A percentile compares a stretch with the other conserved stretches of the same genome.
These are phyloP conservation scores for Brasilioporus rufonigricans DNA, from an alignment of 768 basidiomycete genomes.

Conservation along the genomic window DNA sequence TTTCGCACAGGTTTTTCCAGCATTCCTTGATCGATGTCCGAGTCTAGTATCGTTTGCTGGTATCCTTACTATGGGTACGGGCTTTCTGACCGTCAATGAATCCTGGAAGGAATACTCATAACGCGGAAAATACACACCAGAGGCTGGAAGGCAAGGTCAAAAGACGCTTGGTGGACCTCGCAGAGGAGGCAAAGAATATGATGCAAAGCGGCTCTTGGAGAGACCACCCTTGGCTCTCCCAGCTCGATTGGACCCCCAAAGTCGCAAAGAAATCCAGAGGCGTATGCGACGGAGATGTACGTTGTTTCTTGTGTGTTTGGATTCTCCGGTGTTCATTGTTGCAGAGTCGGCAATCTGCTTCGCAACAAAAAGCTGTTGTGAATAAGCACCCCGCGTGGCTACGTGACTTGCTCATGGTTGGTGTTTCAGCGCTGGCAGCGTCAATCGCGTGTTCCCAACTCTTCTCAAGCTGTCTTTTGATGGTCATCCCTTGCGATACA, in stretches of 20 bases:
- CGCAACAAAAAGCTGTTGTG: neutral
- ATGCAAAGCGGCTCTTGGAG: constrained; percentile 56
- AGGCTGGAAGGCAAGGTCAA: constrained; percentile 66
- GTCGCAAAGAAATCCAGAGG: constrained; percentile 68
- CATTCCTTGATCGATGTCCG: constrained; percentile 81
- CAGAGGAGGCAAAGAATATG: constrained; percentile 52
- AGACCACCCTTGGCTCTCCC: constrained; percentile 79
- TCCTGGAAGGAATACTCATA: constrained; percentile 80
- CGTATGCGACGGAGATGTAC: constrained; percentile 33
- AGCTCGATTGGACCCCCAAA: constrained; percentile 96
- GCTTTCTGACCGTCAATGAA: constrained; percentile 87
- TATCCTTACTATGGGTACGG: constrained; percentile 85
- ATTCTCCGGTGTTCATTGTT: neutral
- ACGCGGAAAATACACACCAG: constrained; percentile 73
- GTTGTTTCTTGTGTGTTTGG: neutral
- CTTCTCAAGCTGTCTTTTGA: constrained; percentile 64
- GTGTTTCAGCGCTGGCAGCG: constrained; percentile 37
- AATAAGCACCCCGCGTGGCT: constrained; percentile 55
- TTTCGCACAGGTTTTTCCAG: constrained; percentile 71
- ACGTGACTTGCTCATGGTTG: constrained; percentile 42
- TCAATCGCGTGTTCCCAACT: constrained; percentile 58
- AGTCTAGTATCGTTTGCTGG: constrained; percentile 94
- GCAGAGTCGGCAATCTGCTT: constrained; percentile 4
- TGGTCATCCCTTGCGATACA: constrained; percentile 57
- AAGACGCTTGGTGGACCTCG: constrained; percentile 61